These are phyloP conservation scores for Coemansia sp. DNA, from an alignment of 192 early-diverging fungal genomes.

Conservation along the genomic window DNA sequence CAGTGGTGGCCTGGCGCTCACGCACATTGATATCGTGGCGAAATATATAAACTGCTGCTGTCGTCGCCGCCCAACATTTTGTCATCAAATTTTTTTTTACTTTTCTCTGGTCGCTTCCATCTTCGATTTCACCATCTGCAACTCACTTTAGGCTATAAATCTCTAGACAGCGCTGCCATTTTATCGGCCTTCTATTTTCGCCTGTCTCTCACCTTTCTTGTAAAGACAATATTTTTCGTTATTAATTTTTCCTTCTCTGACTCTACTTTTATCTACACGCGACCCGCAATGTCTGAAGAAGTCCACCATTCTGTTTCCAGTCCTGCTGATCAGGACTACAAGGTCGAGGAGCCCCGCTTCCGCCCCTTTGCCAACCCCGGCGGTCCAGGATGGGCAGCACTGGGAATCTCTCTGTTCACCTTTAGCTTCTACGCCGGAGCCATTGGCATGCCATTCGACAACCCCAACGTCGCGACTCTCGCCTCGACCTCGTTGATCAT, in stretches of 20 bases:
- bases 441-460: slow-evolving; percentile 54
- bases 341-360: slow-evolving; percentile 36
- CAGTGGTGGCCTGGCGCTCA: not conserved
- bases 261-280: not conserved
- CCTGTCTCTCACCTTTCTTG: not conserved
- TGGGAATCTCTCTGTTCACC: slow-evolving; percentile 52
- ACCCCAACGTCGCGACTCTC: slow-evolving; percentile 50
- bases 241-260: not conserved
- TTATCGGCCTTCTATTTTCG: not conserved
- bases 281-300: slow-evolving; percentile 37
- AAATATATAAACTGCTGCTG: not conserved
- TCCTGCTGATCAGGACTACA: slow-evolving; percentile 20
- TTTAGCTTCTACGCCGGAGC: slow-evolving; percentile 56
- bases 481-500: slow-evolving; percentile 52
- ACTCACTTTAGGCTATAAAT: not conserved
- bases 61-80: not conserved
- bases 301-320: slow-evolving; percentile 22
- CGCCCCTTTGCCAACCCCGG: slow-evolving; percentile 53
- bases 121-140: not conserved
- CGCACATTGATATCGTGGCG: not conserved
- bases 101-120: not conserved
- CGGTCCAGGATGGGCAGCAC: slow-evolving; percentile 52
- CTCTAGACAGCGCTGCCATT: not conserved
- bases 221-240: not conserved
- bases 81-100: not conserved